Base-by-base conservation (phyloP, 495 filamentous ascomycete genomes). In the Talaromyces wortmannii region DNA sequence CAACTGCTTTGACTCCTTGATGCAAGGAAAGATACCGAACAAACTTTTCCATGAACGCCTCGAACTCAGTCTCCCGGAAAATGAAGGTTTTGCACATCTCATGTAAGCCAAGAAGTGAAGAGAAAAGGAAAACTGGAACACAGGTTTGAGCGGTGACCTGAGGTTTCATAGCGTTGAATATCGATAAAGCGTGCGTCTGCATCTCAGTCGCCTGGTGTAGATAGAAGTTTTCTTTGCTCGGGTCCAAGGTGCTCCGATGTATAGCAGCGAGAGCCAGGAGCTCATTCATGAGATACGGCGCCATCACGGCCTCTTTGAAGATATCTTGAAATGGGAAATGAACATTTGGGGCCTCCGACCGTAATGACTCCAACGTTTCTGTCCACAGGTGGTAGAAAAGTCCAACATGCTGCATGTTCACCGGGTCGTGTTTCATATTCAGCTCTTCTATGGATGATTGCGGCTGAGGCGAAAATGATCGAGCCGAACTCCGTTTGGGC, bases 91-190 rank as follows among this genome's bases (percentile, higher is more conserved):
- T 75, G 62, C 65, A 77, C 32, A 84, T 71, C 30, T 71, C 61
- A 40, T 80, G 75, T 8, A 78, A 50, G 0, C 75, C 78, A 0
- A 81, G 48, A 10, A 73, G 8, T 1, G 65, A 61, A 0, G 78
- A 75, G 54, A 82, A 84, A n/a, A 83, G 47, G 46, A 81, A 76
- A 3, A 68, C 52, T 0, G 74, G 64, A 6, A 76, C 57, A 45
- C 77, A 73, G n/a, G 65, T 76, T 4, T 73, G 63, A 0, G 59
- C 54, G 6, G 60, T 65, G 0, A 70, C 32, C 2, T 66, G 57
- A 10, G 47, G 49, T 3, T 53, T 48, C 5, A 49, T 50, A 5
- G 48, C 59, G 57, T 78, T 77, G 63, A 78, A 78, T 6, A 73
- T 63, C 0, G 63, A 58, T 5, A 81, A 63, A 2, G 75, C 77